Conservation (phyloP, 805 yeast species). For the Saccharomycopsis sp. region DNA sequence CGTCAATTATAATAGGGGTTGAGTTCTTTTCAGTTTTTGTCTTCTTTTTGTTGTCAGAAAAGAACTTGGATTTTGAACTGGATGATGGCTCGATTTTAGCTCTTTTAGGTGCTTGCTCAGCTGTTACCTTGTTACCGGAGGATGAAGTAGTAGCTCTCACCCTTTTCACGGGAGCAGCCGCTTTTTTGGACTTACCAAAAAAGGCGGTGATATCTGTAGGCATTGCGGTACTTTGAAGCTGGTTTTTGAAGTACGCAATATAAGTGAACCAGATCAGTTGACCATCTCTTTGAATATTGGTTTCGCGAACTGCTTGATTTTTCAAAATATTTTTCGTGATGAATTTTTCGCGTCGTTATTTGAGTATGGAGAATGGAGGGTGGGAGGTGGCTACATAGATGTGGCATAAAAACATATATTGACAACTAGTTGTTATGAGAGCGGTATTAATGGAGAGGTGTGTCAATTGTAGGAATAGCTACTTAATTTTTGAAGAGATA, state of each 20-base stretch:
- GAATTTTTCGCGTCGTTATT: not conserved
- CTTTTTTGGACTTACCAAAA: constrained; percentile 9
- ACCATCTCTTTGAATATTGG: too few species aligned
- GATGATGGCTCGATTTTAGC: not conserved
- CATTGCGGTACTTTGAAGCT: constrained; percentile 10
- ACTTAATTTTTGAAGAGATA: too few species aligned
- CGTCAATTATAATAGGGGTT: constrained; percentile 24
- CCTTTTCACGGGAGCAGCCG: not conserved
- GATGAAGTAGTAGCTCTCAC: not conserved
- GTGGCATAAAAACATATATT: too few species aligned
- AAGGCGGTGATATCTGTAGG: constrained; percentile 13
- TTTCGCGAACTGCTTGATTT: not conserved
- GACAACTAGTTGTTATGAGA: too few species aligned
- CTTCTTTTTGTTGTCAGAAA: not conserved
- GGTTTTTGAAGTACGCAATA: not conserved
- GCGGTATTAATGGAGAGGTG: too few species aligned
- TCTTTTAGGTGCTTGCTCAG: not conserved
- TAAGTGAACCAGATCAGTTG: too few species aligned
- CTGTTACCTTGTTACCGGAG: not conserved
- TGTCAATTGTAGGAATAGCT: too few species aligned
- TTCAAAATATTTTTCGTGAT: not conserved
- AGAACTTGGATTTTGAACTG: not conserved
- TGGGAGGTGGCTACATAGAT: too few species aligned
- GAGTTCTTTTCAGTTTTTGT: constrained; percentile 2
- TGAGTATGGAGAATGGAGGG: too few species aligned